Percentiles rank a stretch among this genome's conserved stretches.
These are phyloP conservation scores for Aureobasidium leucospermi DNA, from an alignment of 2,329 filamentous ascomycete species.

Conservation along the genomic window DNA sequence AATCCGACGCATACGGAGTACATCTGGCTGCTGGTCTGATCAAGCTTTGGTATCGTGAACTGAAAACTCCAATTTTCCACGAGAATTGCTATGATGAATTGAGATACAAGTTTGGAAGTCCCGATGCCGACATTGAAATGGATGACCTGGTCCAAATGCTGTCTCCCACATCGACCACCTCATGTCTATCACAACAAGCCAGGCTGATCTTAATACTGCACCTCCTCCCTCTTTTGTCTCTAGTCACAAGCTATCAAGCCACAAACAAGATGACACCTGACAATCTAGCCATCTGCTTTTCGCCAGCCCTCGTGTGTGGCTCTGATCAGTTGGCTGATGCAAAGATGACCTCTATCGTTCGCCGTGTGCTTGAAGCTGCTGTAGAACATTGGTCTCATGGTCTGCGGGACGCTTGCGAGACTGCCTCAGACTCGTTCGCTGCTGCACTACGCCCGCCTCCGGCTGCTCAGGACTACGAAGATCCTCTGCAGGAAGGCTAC, in stretches of 20 bases:
- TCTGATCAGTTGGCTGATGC: conserved; percentile 49
- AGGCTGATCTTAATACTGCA: conserved; percentile 44
- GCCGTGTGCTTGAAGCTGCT: conserved; percentile 41
- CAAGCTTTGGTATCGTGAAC: conserved; percentile 49
- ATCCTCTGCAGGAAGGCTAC: conserved; percentile 33
- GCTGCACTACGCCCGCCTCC: conserved; percentile 34
- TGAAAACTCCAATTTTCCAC: conserved; percentile 46
- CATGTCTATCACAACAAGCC: conserved; percentile 37
- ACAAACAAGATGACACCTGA: conserved; percentile 49
- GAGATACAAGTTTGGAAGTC: conserved; percentile 35
- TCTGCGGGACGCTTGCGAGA: conserved; percentile 35
- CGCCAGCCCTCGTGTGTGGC: conserved; percentile 45
- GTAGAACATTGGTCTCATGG: conserved; percentile 40
- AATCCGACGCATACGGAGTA: conserved; percentile 45
- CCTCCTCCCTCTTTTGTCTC: conserved; percentile 44
- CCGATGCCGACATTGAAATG: conserved; percentile 31
- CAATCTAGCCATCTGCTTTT: conserved; percentile 49
- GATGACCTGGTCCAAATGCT: conserved; percentile 40
- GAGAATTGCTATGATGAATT: conserved; percentile 41
- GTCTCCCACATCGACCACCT: conserved; percentile 39
- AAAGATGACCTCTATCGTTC: conserved; percentile 46
- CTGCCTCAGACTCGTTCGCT: conserved; percentile 31
- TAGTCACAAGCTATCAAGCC: conserved; percentile 38
- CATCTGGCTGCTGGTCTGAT: conserved; percentile 47
- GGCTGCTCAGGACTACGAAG: conserved; percentile 40